phyloP scores from a whole-genome alignment of 2,329 filamentous ascomycete genomes.

The Paraphoma sp. region DNA sequence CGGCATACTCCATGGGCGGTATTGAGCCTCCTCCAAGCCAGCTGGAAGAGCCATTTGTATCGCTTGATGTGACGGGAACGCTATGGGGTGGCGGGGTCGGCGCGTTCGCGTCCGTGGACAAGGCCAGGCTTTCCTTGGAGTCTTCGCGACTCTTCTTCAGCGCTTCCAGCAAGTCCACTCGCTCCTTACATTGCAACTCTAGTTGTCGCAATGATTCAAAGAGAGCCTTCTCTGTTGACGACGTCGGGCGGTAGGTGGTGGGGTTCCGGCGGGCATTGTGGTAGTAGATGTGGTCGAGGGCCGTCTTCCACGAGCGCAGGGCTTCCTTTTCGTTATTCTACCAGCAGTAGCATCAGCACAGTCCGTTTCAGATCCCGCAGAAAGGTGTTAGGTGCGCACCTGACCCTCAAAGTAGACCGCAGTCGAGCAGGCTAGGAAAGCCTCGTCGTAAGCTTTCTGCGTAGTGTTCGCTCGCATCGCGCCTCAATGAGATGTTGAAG shows the following conservation, averaged over 20 bases:
- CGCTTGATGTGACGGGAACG: constrained; percentile 13
- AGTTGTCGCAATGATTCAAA: constrained; percentile 81
- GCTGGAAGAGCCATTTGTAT: constrained; percentile 22
- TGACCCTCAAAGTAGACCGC: constrained; percentile 95
- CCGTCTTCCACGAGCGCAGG: constrained; percentile 85
- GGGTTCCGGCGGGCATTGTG: constrained; percentile 79
- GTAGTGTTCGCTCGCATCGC: constrained; percentile 69
- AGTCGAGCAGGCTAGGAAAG: constrained; percentile 91
- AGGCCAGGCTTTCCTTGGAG: constrained; percentile 47
- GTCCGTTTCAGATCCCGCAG: background rate
- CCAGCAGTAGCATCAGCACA: constrained; percentile 2
- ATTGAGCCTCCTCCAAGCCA: constrained; percentile 85
- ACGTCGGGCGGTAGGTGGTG: constrained; percentile 71
- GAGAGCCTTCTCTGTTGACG: constrained; percentile 83
- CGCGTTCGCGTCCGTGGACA: constrained; percentile 24
- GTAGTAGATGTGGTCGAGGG: constrained; percentile 87
- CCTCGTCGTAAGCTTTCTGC: constrained; percentile 98
- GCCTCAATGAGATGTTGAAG: constrained; percentile 10
- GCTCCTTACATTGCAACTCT: constrained; percentile 90
- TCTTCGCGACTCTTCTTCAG: constrained; percentile 71
- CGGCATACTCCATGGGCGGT: constrained; percentile 78
- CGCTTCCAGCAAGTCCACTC: constrained; percentile 86
- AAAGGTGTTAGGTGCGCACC: constrained; percentile 56
- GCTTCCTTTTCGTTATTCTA: constrained; percentile 93
- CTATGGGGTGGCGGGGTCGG: constrained; percentile 33